phyloP scores from a whole-genome alignment of 2,329 filamentous ascomycete species.

The Botryotinia calthae region DNA sequence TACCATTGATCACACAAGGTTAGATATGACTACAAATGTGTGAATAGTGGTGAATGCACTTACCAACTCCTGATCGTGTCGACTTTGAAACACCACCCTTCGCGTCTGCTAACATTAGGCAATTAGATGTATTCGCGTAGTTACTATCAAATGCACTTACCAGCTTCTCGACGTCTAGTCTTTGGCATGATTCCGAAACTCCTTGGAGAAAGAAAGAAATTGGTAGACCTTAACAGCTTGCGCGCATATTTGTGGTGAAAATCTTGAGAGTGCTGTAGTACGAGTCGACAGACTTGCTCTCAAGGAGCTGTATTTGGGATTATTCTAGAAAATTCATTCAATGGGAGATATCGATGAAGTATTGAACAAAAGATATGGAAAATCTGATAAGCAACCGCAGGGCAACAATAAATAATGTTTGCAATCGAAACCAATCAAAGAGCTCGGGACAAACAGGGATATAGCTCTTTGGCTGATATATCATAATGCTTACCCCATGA shows the following conservation, averaged over 20 bases:
- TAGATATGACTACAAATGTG: neutral
- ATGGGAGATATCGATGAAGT: neutral
- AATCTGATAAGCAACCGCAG: neutral
- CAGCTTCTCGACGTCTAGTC: neutral
- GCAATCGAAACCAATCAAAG: neutral
- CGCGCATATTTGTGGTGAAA: neutral
- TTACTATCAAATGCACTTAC: neutral
- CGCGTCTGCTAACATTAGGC: neutral
- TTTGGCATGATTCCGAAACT: neutral
- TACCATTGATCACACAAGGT: neutral
- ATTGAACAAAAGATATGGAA: slow-evolving; percentile 4
- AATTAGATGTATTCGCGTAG: neutral
- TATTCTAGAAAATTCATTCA: too few species aligned
- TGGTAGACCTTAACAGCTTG: neutral
- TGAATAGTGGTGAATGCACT: neutral
- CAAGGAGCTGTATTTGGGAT: neutral
- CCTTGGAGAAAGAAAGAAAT: neutral
- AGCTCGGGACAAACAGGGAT: neutral
- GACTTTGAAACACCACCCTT: too few species aligned
- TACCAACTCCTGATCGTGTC: neutral
- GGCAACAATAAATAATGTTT: neutral
- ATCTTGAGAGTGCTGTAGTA: neutral
- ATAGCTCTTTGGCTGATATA: slow-evolving; percentile 13
- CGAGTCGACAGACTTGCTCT: neutral
- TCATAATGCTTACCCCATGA: neutral